Percentiles rank a stretch among this genome's conserved stretches.
phyloP scores from a whole-genome alignment of 2,329 filamentous ascomycete genomes.

The Aspergillus sp. region DNA sequence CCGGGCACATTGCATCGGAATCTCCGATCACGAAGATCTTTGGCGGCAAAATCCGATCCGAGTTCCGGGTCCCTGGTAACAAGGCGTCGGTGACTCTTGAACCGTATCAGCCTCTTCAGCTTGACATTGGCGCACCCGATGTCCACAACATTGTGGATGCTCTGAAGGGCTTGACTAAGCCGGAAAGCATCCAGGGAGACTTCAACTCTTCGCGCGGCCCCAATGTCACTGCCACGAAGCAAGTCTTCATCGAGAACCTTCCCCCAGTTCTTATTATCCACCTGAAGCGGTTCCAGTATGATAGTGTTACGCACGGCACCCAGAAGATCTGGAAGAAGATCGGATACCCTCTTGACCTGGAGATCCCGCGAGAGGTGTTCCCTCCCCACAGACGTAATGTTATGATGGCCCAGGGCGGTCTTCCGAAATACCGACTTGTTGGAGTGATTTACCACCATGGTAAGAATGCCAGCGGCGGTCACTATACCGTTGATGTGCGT shows the following conservation, averaged over 20 bases:
- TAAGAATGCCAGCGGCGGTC: conserved; percentile 91
- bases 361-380: conserved; percentile 88
- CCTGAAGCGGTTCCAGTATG: conserved; percentile 95
- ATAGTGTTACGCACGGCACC: conserved; percentile 75
- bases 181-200: conserved; percentile 81
- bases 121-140: conserved; percentile 86
- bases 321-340: conserved; percentile 99
- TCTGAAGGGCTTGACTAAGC: conserved; percentile 76
- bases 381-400: conserved; percentile 70
- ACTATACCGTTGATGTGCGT: conserved; percentile 96
- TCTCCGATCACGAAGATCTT: conserved; percentile 95
- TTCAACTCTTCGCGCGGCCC: conserved; percentile 77
- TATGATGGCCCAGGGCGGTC: conserved; percentile 63
- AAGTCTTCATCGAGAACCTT: conserved; percentile 88
- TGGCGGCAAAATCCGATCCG: conserved; percentile 84
- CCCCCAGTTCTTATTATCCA: conserved; percentile 92
- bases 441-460: conserved; percentile 97
- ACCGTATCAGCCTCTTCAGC: conserved; percentile 88
- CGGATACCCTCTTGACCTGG: conserved; percentile 89
- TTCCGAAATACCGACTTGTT: conserved; percentile 82
- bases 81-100: conserved; percentile 91
- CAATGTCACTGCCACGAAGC: conserved; percentile 80
- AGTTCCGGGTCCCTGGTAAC: conserved; percentile 79
- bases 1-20: conserved; percentile 68
- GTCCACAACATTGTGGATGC: conserved; percentile 92